Percentiles rank a stretch among this genome's conserved stretches.
These are phyloP conservation scores for Salvia rosmarinus DNA, from an alignment of 257 asterid genomes.

Conservation along the genomic window DNA sequence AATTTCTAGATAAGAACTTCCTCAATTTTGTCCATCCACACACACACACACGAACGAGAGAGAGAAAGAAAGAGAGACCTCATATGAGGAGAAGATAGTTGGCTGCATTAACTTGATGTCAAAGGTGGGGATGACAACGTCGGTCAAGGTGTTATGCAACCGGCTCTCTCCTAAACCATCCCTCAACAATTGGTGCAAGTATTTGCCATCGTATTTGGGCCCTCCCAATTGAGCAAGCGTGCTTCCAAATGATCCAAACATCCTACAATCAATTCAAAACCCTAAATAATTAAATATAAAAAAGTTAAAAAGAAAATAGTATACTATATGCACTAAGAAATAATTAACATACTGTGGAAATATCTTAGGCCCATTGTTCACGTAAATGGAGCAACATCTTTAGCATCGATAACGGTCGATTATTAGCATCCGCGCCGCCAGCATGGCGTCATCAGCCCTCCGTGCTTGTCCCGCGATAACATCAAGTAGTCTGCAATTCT, in stretches of 20 bases:
- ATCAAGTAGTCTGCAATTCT: constrained; percentile 61
- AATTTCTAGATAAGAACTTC: too few relatives aligned
- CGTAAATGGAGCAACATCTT: constrained; percentile 53
- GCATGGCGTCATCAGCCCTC: constrained; percentile 57
- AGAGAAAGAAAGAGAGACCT: constrained; percentile 48
- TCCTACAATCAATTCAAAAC: constrained; percentile 1
- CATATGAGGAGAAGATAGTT: constrained; percentile 50
- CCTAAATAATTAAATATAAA: neutral
- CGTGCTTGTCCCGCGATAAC: constrained; percentile 64
- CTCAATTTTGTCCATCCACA: too few relatives aligned
- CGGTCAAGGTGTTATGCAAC: constrained; percentile 52
- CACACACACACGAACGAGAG: constrained; percentile 8
- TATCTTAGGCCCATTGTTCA: constrained; percentile 50
- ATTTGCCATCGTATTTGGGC: constrained; percentile 59
- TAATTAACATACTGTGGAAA: constrained; percentile 36
- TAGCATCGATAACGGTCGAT: constrained; percentile 57
- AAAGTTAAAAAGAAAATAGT: neutral
- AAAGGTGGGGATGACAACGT: constrained; percentile 56
- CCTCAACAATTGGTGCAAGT: constrained; percentile 42
- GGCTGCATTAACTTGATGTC: constrained; percentile 61
- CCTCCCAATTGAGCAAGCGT: constrained; percentile 16
- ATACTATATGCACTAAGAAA: neutral
- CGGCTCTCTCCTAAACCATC: constrained; percentile 48
- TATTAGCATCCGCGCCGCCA: constrained; percentile 47
- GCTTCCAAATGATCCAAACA: constrained; percentile 43